phyloP scores from a whole-genome alignment of 202 grass and related monocot species.

The Panicum hallii region DNA sequence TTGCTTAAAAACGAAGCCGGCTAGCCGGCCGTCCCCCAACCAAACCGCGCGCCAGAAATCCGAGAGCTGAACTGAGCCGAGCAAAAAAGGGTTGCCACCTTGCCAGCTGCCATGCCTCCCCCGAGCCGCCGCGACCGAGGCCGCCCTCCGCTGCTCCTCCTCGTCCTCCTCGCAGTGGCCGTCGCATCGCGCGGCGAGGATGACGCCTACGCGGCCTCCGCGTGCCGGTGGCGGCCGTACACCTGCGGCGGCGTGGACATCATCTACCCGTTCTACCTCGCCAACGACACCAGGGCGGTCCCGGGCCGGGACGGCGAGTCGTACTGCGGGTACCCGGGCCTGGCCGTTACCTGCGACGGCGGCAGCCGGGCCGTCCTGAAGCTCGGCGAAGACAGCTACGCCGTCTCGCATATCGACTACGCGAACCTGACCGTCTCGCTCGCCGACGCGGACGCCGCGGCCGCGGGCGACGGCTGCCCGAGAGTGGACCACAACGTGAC shows the following conservation, averaged over 20 bases:
- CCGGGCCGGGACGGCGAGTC: constrained; percentile 3
- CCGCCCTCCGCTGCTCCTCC: neutral
- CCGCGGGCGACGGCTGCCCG: constrained; percentile 1
- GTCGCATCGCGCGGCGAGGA: neutral
- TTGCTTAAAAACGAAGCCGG: neutral
- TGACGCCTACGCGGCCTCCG: neutral
- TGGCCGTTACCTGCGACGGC: constrained; percentile 51
- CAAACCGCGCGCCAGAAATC: constrained; percentile 11
- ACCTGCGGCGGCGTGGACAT: constrained; percentile 52
- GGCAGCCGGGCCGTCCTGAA: constrained; percentile 25
- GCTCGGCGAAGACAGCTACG: constrained; percentile 37
- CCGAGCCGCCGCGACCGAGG: neutral
- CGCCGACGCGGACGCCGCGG: constrained; percentile 26
- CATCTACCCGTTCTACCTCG: constrained; percentile 58
- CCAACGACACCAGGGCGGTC: neutral
- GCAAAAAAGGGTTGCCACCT: neutral
- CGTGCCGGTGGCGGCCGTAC: constrained; percentile 31
- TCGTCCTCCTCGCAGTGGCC: constrained; percentile 20
- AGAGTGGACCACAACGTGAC: constrained; percentile 54
- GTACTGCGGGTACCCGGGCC: constrained; percentile 65
- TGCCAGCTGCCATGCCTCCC: constrained; percentile 37
- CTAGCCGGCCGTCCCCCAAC: neutral
- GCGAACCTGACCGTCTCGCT: constrained; percentile 40
- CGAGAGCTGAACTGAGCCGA: neutral
- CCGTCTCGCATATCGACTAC: constrained; percentile 46